Percentiles rank a stretch among this genome's conserved stretches.
Evolutionary conservation across 768 basidiomycete species (phyloP).

Genomic region (Gloeopeniophorella convolvens): DNA sequence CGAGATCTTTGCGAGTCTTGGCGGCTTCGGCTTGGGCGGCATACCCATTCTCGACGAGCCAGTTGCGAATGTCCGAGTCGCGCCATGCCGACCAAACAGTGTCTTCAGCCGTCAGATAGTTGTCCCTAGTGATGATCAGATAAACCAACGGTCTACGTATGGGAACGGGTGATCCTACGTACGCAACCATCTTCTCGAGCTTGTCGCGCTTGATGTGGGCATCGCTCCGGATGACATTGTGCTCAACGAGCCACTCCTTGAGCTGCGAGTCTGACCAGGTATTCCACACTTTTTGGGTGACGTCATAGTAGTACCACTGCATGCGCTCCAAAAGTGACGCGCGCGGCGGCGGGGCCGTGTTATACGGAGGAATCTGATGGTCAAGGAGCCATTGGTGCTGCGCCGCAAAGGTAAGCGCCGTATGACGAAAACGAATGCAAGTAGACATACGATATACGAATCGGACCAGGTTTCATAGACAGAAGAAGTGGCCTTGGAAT

Average conservation of each 20-base stretch:
- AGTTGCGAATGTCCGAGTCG: slow-evolving; percentile 62
- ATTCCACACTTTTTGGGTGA: slow-evolving; percentile 40
- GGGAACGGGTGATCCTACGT: slow-evolving; percentile 24
- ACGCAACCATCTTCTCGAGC: slow-evolving; percentile 66
- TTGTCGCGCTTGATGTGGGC: slow-evolving; percentile 65
- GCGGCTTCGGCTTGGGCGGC: slow-evolving; percentile 41
- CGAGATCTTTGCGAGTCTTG: slow-evolving; percentile 66
- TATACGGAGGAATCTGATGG: slow-evolving; percentile 65
- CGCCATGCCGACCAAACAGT: slow-evolving; percentile 65
- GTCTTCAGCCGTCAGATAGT: slow-evolving; percentile 56
- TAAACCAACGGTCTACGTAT: background rate
- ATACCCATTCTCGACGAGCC: slow-evolving; percentile 71
- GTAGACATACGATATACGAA: slow-evolving; percentile 59
- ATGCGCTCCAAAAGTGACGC: slow-evolving; percentile 58
- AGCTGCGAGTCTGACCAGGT: slow-evolving; percentile 77
- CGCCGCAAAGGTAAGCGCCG: background rate
- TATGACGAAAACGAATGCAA: background rate
- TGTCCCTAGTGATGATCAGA: slow-evolving; percentile 42
- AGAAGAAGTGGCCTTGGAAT: slow-evolving; percentile 53
- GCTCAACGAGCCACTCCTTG: slow-evolving; percentile 71
- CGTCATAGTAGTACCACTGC: slow-evolving; percentile 71
- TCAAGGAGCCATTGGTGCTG: slow-evolving; percentile 80
- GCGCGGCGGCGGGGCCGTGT: slow-evolving; percentile 47
- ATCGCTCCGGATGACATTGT: slow-evolving; percentile 66
- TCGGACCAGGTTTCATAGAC: slow-evolving; percentile 86